Evolutionary conservation across 2,329 filamentous ascomycete species (phyloP), one percentile per base, ranked within the genome.

Genomic region (Cyclaneusma minus): DNA sequence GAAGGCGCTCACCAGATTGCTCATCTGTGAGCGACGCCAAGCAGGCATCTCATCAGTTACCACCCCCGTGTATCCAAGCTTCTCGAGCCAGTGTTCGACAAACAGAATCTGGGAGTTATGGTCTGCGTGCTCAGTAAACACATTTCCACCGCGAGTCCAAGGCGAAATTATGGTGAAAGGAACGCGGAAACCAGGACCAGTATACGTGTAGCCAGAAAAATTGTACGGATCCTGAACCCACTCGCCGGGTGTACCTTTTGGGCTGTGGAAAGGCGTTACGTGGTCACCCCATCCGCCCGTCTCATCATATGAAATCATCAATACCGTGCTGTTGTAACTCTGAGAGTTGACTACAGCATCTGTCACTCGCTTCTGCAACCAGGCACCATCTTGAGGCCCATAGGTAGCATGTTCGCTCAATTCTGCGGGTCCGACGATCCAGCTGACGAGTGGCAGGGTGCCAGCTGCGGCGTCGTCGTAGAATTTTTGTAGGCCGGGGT

Each of bases 61-160:
- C 21, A 59, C 44, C 25, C 35, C 29, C 16, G 51, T 47, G n/a
- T n/a, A n/a, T 9, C 57, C 57, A 16, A 54, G 55, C 4, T 56
- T 50, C 4, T 41, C 44, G 9, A 62, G 44, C 59, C 60, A 64
- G 36, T 58, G 43, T 40, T 67, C 63, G 1, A 68, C 39, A 35
- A 68, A 67, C 21, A 62, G 43, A 15, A 66, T 60, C 31, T 67
- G 62, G 0, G 62, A 67, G 34, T 54, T 64, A 41, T 68, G 64
- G 36, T 68, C 64, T 4, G 56, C 51, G 22, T 60, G 58, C 38
- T 67, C 62, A 1, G 60, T 63, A 33, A 62, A 65, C 3, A 68
- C 60, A 13, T 60, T 54, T 6, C 56, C 58, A 7, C 59, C 58
- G 9, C 62, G 58, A 0, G 62, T 68, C 54, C 59, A 68, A 0